These are phyloP conservation scores for Lathyrus aphaca DNA, from an alignment of 306 rosid species.

Conservation along the genomic window DNA sequence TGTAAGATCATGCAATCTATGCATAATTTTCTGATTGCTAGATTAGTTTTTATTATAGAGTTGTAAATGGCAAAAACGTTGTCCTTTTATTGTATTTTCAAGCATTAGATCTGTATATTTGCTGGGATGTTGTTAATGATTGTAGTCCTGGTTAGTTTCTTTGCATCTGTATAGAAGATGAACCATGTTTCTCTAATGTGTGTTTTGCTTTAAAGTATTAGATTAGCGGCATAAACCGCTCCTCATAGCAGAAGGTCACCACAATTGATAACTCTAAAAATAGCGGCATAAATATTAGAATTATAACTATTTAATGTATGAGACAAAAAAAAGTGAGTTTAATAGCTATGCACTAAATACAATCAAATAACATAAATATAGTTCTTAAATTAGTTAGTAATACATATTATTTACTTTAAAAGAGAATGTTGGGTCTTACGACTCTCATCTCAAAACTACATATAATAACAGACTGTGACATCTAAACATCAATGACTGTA, in stretches of 20 bases:
- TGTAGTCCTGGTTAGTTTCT: constrained; percentile 9
- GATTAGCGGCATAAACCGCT: too few relatives aligned
- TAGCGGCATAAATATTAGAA: too few relatives aligned
- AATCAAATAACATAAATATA: too few relatives aligned
- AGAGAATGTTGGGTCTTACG: neutral
- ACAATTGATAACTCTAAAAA: too few relatives aligned
- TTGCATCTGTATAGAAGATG: constrained; percentile 23
- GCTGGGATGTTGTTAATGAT: constrained; percentile 24
- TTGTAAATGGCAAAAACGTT: neutral
- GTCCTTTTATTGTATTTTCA: neutral
- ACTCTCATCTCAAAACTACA: constrained; percentile 19
- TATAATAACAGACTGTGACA: constrained; percentile 21
- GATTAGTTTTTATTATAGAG: too few relatives aligned
- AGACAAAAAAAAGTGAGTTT: too few relatives aligned
- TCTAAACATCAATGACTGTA: constrained; percentile 7
- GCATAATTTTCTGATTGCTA: too few relatives aligned
- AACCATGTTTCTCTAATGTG: constrained; percentile 14
- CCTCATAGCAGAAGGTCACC: too few relatives aligned
- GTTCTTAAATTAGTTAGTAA: too few relatives aligned
- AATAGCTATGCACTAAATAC: too few relatives aligned
- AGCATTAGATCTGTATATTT: neutral
- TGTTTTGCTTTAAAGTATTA: constrained; percentile 28
- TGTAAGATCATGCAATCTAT: too few relatives aligned
- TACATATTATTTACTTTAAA: too few relatives aligned
- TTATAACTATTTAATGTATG: neutral